These are phyloP conservation scores for Pseudogymnoascus sp. DNA, from an alignment of 2,329 filamentous ascomycete genomes.

Conservation along the genomic window DNA sequence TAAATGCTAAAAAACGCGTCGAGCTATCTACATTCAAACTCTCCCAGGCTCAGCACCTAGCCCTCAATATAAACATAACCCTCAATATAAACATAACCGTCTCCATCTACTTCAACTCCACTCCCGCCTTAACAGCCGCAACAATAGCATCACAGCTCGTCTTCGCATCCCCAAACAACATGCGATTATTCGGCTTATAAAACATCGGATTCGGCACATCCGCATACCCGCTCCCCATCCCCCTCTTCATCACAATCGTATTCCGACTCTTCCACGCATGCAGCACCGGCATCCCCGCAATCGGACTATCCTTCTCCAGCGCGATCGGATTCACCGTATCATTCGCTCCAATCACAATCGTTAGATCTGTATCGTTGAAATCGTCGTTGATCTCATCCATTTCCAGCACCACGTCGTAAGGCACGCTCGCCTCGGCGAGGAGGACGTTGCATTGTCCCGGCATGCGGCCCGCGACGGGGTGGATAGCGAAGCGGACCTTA, in stretches of 20 bases:
- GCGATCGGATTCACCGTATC: slow-evolving; percentile 91
- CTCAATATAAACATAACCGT: not conserved
- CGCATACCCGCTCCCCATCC: slow-evolving; percentile 83
- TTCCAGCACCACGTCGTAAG: slow-evolving; percentile 83
- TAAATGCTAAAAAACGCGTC: slow-evolving; percentile 9
- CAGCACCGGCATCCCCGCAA: slow-evolving; percentile 87
- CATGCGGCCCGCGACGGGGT: slow-evolving; percentile 87
- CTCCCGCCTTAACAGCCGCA: slow-evolving; percentile 2
- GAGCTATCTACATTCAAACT: slow-evolving; percentile 6
- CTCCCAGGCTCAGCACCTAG: not conserved
- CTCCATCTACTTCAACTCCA: slow-evolving; percentile 9
- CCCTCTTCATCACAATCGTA: slow-evolving; percentile 87
- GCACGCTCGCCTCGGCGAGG: slow-evolving; percentile 79
- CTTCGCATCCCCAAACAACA: slow-evolving; percentile 89
- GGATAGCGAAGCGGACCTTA: slow-evolving; percentile 82
- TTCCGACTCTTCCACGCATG: slow-evolving; percentile 94
- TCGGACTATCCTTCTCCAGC: slow-evolving; percentile 72
- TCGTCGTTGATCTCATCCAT: slow-evolving; percentile 98
- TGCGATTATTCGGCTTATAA: slow-evolving; percentile 81
- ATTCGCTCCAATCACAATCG: slow-evolving; percentile 84
- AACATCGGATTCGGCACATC: slow-evolving; percentile 94
- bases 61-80: not conserved
- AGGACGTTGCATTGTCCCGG: slow-evolving; percentile 90
- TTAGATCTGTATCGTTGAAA: slow-evolving; percentile 77
- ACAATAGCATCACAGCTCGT: slow-evolving; percentile 66